Evolutionary conservation across 192 early-diverging fungal species (phyloP).

Genomic region (Coemansia sp.): DNA sequence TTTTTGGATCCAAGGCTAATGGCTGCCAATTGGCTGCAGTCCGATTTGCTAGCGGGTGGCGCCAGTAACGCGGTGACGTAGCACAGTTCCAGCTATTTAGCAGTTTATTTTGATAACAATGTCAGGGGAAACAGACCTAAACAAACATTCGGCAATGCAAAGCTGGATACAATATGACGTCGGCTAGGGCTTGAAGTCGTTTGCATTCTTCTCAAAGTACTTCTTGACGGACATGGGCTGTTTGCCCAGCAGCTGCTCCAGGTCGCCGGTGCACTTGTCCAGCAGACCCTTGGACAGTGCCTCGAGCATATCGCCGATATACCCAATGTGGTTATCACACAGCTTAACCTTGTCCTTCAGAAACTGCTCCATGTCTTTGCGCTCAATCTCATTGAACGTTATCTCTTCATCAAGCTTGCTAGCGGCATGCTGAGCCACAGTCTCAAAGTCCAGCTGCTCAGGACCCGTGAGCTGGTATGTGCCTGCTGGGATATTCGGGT

Average conservation of each 20-base stretch:
- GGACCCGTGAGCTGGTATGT: conserved; percentile 45
- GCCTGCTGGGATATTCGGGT: conserved; percentile 32
- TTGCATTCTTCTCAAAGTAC: conserved; percentile 42
- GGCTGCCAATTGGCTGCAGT: conserved; percentile 1
- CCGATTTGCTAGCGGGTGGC: background rate
- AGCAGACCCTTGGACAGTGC: conserved; percentile 30
- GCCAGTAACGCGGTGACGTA: background rate
- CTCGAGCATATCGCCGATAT: conserved; percentile 38
- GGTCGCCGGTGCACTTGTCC: conserved; percentile 26
- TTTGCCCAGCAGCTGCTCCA: conserved; percentile 38
- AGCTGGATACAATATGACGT: background rate
- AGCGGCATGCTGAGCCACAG: conserved; percentile 24
- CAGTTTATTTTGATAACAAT: background rate
- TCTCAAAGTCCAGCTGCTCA: conserved; percentile 21
- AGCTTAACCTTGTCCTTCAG: conserved; percentile 25
- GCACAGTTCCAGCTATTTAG: background rate
- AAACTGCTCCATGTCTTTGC: conserved; percentile 30
- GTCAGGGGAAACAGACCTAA: background rate
- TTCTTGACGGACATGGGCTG: conserved; percentile 37
- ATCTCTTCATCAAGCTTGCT: conserved; percentile 30
- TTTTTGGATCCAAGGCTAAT: background rate
- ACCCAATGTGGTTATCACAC: conserved; percentile 21
- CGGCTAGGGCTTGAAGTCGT: conserved; percentile 41
- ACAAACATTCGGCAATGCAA: background rate
- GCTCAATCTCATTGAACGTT: conserved; percentile 25